Base-by-base conservation (phyloP, 73 alveolate genomes). In the Paramecium octaurelia region DNA sequence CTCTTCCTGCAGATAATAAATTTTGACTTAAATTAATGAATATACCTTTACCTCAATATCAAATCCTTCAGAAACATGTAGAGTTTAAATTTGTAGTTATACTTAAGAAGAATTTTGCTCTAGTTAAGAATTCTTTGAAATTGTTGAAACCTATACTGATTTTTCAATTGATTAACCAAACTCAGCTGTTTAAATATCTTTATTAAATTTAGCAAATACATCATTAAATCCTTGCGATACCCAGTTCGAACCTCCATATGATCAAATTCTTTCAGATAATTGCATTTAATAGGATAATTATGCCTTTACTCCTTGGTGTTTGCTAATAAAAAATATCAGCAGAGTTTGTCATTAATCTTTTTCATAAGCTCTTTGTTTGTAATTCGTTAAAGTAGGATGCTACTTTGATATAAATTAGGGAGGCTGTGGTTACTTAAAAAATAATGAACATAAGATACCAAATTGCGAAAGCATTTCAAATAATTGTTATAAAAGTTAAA, bases 311-410 rank as follows among this genome's bases (percentile, higher is more conserved):
- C 20, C 59, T 46, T 46, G 20, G n/a, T 46, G 59, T 6, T 0
- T 6, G 21, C 6, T 46, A 12, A 9, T 9, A 46, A 9, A 12
- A 12, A 46, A 46, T 12, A 4, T 9, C 5, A 11, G 10, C 0
- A 46, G 59, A 46, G 21, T 12, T 46, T 46, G 59, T 46, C 23
- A 46, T 7, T 10, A 46, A 12, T 7, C 10, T n/a, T 76, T 34
- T 76, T 76, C 89, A 36, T 4, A 76, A 43, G 89, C 89, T 2
- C 64, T 76, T 4, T 76, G 89, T 20, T 76, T 38, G 42, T 69
- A 76, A 76, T 38, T 76, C 3, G 21, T 2, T 10, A n/a, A 18
- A 38, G 48, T 10, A 34, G 12, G 42, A 7, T 76, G 89, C 69
- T 38, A 4, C 21, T 76, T 36, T 40, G 89, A 76, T 38, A 6